A percentile compares a stretch with the other conserved stretches of the same genome.
These are phyloP conservation scores for Daphne laureola DNA, from an alignment of 441 rosid species.

Conservation along the genomic window DNA sequence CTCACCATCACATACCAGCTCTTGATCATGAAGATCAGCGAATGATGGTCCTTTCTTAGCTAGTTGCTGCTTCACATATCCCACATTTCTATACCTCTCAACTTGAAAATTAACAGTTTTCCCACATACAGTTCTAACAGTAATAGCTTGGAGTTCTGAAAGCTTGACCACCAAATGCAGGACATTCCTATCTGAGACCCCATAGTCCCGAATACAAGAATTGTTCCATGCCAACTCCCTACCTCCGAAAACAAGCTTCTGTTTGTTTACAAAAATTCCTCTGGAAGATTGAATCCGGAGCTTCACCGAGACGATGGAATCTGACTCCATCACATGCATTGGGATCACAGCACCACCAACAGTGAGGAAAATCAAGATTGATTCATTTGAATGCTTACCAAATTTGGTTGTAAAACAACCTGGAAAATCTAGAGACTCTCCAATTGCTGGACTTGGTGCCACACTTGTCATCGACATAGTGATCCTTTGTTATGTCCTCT, in stretches of 20 bases:
- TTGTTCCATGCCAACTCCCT: slow-evolving; percentile 45
- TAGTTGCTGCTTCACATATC: slow-evolving; percentile 59
- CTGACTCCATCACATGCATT: slow-evolving; percentile 45
- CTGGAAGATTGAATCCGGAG: slow-evolving; percentile 59
- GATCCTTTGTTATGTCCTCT: slow-evolving; percentile 13
- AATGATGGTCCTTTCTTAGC: slow-evolving; percentile 41
- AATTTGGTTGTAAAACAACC: slow-evolving; percentile 24
- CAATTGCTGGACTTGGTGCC: slow-evolving; percentile 47
- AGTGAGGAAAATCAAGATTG: slow-evolving; percentile 49
- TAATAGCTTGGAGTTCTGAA: slow-evolving; percentile 52
- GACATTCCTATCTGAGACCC: slow-evolving; percentile 45
- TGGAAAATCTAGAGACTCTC: slow-evolving; percentile 30
- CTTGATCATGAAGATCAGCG: slow-evolving; percentile 37
- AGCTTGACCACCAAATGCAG: slow-evolving; percentile 56
- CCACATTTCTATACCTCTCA: slow-evolving; percentile 51
- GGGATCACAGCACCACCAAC: slow-evolving; percentile 47
- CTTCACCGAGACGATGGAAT: slow-evolving; percentile 62
- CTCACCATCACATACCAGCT: slow-evolving; percentile 58
- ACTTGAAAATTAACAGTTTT: slow-evolving; percentile 53
- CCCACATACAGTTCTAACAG: slow-evolving; percentile 47
- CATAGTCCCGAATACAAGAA: slow-evolving; percentile 42
- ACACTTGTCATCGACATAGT: slow-evolving; percentile 51
- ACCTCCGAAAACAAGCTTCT: slow-evolving; percentile 48
- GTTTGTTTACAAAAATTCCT: slow-evolving; percentile 56
- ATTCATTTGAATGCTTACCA: slow-evolving; percentile 23